Percentiles rank a stretch among this genome's conserved stretches.
Conservation (phyloP, 345 rosid species). For the Gossypium anomalum region DNA sequence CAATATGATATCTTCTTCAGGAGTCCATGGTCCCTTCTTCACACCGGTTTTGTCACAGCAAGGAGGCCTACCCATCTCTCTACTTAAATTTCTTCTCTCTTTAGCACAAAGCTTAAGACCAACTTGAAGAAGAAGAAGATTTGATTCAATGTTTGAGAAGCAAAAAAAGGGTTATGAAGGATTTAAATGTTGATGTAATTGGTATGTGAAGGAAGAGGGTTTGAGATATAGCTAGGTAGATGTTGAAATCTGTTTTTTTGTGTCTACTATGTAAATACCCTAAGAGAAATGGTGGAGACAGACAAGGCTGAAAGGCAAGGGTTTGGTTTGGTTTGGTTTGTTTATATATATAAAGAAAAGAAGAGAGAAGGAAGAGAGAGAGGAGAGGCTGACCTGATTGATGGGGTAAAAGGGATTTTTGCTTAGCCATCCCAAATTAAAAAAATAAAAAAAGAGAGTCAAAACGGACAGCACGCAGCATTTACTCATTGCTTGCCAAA, state of each 20-base stretch:
- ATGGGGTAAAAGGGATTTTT: conserved; percentile 12
- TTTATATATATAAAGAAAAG: conserved; percentile 19
- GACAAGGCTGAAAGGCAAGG: conserved; percentile 28
- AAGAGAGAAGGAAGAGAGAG: not conserved
- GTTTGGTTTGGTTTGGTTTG: conserved; percentile 1
- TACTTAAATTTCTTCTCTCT: not conserved
- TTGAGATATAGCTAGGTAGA: not conserved
- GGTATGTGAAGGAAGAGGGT: not conserved
- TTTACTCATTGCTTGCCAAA: conserved; percentile 47
- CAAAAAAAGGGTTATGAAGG: not conserved
- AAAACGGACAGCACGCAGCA: conserved; percentile 50
- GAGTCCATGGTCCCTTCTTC: conserved; percentile 99
- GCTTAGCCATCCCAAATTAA: too few species aligned
- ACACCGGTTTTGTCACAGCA: conserved; percentile 81
- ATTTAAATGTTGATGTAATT: not conserved
- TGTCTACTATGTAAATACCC: not conserved
- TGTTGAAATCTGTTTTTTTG: conserved; percentile 2
- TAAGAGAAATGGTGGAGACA: conserved; percentile 13
- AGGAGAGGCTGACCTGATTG: conserved; percentile 32
- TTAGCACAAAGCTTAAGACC: not conserved
- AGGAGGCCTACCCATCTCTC: conserved; percentile 85
- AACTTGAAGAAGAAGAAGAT: not conserved
- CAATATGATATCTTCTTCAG: conserved; percentile 88
- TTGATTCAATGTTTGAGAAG: not conserved
- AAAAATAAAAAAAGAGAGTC: conserved; percentile 34